These are phyloP conservation scores for Cytospora piceicola DNA, from an alignment of 2,329 filamentous ascomycete species.

Conservation along the genomic window DNA sequence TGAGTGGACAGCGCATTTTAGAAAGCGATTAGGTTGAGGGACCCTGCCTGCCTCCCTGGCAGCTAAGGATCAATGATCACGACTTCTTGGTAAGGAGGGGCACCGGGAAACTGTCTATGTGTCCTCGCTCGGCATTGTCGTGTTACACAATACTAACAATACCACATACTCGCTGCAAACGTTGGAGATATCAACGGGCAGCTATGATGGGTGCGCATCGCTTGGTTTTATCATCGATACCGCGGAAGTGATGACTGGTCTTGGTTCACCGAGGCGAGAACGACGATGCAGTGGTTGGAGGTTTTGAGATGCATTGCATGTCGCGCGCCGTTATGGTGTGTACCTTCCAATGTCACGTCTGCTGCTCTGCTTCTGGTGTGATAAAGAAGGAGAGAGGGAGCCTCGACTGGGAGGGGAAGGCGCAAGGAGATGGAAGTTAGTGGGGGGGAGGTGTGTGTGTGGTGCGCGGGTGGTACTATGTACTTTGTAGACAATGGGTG, in stretches of 20 bases:
- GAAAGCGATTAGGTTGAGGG: neutral
- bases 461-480: neutral
- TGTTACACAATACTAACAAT: neutral
- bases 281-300: neutral
- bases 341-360: slow-evolving; percentile 2
- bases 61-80: neutral
- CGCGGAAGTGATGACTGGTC: neutral
- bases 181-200: neutral
- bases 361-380: neutral
- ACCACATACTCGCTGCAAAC: neutral
- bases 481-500: neutral
- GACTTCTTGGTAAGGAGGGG: neutral
- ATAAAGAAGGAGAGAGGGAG: neutral
- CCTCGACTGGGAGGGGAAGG: neutral
- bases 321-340: slow-evolving; percentile 1
- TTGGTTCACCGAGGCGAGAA: neutral
- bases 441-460: neutral
- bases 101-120: too few species aligned
- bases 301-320: slow-evolving; percentile 1
- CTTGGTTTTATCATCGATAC: neutral
- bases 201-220: neutral
- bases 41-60: neutral
- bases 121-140: neutral
- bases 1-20: neutral
- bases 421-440: neutral